phyloP scores from a whole-genome alignment of 2,329 filamentous ascomycete species.

The Venturia effusa region DNA sequence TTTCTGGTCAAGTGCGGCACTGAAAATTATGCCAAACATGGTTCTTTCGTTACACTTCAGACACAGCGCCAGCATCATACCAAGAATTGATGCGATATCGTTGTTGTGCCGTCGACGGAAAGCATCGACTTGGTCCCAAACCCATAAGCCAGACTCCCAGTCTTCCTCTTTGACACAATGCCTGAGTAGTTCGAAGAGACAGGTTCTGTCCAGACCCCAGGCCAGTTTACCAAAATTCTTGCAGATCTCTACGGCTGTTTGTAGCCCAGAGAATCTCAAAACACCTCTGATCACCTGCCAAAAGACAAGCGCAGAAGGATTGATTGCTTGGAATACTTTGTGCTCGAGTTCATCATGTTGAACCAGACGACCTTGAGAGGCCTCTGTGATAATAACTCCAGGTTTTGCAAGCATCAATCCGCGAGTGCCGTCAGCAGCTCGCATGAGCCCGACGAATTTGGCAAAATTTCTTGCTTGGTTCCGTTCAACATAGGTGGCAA shows the following conservation, averaged over 20 bases:
- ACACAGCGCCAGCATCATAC: constrained; percentile 7
- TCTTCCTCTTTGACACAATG: not conserved
- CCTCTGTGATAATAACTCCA: constrained; percentile 24
- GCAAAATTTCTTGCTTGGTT: constrained; percentile 25
- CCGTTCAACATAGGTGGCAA: constrained; percentile 28
- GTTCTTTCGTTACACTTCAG: not conserved
- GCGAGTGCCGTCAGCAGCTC: constrained; percentile 22
- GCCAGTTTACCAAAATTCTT: constrained; percentile 1
- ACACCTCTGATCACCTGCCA: constrained; percentile 7
- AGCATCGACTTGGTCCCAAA: constrained; percentile 7
- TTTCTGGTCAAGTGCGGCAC: not conserved
- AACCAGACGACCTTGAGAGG: constrained; percentile 15
- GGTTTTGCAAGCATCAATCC: constrained; percentile 32
- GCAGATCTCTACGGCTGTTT: constrained; percentile 6
- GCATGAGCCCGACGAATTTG: constrained; percentile 30
- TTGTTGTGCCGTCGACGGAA: not conserved
- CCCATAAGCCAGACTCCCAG: constrained; percentile 7
- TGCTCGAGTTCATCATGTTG: not conserved
- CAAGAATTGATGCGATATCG: not conserved
- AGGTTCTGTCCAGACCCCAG: constrained; percentile 8
- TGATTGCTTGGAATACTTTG: constrained; percentile 7
- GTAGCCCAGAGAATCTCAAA: constrained; percentile 4
- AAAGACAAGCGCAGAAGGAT: constrained; percentile 7
- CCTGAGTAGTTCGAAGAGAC: not conserved
- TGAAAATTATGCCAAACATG: constrained; percentile 1